These are phyloP conservation scores for Adansonia madagascariensis DNA, from an alignment of 441 rosid species.

Conservation along the genomic window DNA sequence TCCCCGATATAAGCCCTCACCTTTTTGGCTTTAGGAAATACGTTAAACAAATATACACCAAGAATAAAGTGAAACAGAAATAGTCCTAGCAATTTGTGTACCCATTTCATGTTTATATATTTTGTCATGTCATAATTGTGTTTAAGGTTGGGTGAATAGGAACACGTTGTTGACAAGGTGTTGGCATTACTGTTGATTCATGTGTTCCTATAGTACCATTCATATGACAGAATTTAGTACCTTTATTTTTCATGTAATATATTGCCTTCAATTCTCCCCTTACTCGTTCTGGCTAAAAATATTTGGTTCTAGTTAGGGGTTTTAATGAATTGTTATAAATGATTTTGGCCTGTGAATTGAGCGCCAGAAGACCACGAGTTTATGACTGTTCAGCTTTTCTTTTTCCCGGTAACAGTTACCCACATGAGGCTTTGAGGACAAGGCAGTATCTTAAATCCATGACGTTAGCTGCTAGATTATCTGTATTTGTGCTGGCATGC, in stretches of 20 bases:
- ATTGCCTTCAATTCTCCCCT: conserved; percentile 7
- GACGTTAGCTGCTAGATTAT: neutral
- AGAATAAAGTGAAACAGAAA: neutral
- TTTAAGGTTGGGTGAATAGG: neutral
- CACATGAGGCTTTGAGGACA: neutral
- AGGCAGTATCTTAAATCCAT: neutral
- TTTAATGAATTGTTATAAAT: neutral
- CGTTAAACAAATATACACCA: neutral
- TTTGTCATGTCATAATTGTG: too few relatives aligned
- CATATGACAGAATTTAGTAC: neutral
- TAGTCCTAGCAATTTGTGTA: too few relatives aligned
- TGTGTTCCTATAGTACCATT: conserved; percentile 4
- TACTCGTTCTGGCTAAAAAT: neutral
- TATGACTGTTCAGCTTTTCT: neutral
- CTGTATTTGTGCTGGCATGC: neutral
- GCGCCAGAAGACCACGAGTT: neutral
- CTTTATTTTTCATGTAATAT: conserved; percentile 8
- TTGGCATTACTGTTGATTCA: conserved; percentile 10
- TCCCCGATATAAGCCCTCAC: neutral
- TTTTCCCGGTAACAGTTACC: neutral
- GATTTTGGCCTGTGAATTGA: neutral
- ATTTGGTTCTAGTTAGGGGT: neutral
- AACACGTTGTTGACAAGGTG: neutral
- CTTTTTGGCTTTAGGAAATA: neutral
- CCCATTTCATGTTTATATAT: too few relatives aligned